Evolutionary conservation across 129 eudicot species (phyloP), one percentile per base, ranked within the genome.

Genomic region (Helichrysum umbraculigerum): DNA sequence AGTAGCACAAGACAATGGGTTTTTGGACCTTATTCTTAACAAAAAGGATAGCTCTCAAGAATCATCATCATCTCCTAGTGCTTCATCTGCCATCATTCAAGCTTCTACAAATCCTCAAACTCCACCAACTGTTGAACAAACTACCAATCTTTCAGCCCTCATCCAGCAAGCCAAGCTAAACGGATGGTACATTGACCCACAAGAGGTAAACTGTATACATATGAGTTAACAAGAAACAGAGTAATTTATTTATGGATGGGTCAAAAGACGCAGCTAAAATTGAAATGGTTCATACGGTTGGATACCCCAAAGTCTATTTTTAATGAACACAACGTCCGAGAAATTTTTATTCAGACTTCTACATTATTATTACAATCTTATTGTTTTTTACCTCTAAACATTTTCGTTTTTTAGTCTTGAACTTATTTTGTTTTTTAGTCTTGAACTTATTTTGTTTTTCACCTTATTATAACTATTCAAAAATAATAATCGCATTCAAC

Each of bases 121-220:
- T 9, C 85, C 85, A 14, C 85, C 75, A 28, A 71, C 60, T 2
- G 78, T 28, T 20, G 70, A 76, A 42, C 72, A 60, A 70, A 81
- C 83, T 70, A 75, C 82, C 3, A 66, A 86, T 73, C 88, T 90
- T 77, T 85, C 81, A 19, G 67, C 82, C 42, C 82, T 90, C 66
- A 29, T 80, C 9, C 69, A 84, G 69, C 88, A 77, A 72, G 96
- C 96, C 67, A 86, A 88, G 81, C 63, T 70, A 3, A 82, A 86
- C 3, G 96, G 96, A 56, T 90, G 96, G 93, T 88, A 90, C 81
- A 90, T 90, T 41, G 84, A 88, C 20, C 91, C 97, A 50, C 84
- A 83, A 0, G 97, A 91, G 93, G 97, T 91, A 77, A 4, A 14
- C 54, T 3, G 3, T 14, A 47, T 71, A 68, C 12, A 20, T 1